These are phyloP conservation scores for Triticum aestivum DNA, from an alignment of 176 grass and related monocot species.

Conservation along the genomic window IWGSC_CS_RefSeq_v2.1 NC_057807.1:616863980-616864479, in stretches of 20 bases:
- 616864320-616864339: neutral
- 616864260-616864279: constrained; percentile 49
- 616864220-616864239: constrained; percentile 64
- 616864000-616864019: neutral
- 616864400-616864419: neutral
- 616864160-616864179: neutral
- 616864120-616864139: neutral
- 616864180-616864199: constrained; percentile 3
- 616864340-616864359: neutral
- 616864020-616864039: neutral
- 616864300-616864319: constrained; percentile 66
- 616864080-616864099: neutral
- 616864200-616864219: constrained; percentile 40
- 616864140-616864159: neutral
- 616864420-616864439: neutral
- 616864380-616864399: neutral
- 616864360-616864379: too few species aligned
- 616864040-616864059: neutral
- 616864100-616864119: neutral
- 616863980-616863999: neutral
- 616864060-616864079: neutral
- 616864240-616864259: constrained; percentile 68
- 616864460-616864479: neutral
- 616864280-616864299: constrained; percentile 67
- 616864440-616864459: neutral